Conservation (phyloP, 2,329 filamentous ascomycete genomes). For the Lasiodiplodia citricola region DNA sequence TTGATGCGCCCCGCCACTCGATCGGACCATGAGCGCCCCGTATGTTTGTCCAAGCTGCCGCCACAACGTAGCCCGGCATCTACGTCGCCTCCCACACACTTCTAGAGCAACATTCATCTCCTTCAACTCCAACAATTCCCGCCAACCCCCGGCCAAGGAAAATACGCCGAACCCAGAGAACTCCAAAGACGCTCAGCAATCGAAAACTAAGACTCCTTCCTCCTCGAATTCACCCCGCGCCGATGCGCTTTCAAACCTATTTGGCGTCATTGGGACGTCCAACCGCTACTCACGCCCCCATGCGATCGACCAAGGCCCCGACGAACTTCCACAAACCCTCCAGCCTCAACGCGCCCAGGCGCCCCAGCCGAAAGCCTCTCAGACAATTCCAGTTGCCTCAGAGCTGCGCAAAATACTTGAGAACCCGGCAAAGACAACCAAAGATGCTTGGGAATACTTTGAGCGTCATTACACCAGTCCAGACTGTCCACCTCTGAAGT, state of each 20-base stretch:
- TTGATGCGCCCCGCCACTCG: neutral
- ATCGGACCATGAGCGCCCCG: constrained; percentile 15
- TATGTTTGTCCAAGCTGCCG: constrained; percentile 26
- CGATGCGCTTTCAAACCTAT: constrained; percentile 1
- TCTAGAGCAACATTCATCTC: constrained; percentile 17
- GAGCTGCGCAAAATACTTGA: constrained; percentile 3
- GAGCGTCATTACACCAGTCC: constrained; percentile 36
- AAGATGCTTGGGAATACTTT: constrained; percentile 39
- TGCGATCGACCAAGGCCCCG: neutral
- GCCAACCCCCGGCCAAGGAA: neutral
- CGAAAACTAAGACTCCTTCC: neutral
- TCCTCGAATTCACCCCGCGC: neutral
- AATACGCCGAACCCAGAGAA: neutral
- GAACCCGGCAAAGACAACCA: neutral
- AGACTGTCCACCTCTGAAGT: constrained; percentile 37
- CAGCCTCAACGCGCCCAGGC: neutral
- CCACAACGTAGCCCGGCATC: constrained; percentile 12
- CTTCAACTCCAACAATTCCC: neutral
- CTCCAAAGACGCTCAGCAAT: neutral
- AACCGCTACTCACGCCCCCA: neutral
- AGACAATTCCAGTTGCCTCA: neutral
- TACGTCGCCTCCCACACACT: neutral
- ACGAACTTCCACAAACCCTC: neutral
- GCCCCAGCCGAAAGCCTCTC: neutral
- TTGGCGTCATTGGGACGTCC: constrained; percentile 5